These are phyloP conservation scores for Gryganskiella cystojenkinii DNA, from an alignment of 192 early-diverging fungal genomes.

Conservation along the genomic window DNA sequence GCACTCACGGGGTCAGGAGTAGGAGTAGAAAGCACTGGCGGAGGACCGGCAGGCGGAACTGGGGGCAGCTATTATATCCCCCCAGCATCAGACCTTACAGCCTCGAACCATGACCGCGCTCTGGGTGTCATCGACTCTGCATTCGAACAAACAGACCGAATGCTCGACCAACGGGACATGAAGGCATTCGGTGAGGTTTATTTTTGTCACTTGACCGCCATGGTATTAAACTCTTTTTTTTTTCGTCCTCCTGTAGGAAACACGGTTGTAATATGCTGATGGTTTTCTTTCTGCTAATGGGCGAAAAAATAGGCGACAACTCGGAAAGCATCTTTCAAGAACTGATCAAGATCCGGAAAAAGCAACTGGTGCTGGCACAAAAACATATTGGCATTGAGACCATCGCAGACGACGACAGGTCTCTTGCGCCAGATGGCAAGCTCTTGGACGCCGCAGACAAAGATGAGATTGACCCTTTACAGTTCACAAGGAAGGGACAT, in stretches of 20 bases:
- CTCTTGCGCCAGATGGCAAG: conserved; percentile 42
- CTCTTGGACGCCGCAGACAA: conserved; percentile 50
- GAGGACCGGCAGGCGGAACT: neutral
- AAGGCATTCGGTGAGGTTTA: conserved; percentile 45
- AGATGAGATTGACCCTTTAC: conserved; percentile 42
- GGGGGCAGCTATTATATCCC: conserved; percentile 35
- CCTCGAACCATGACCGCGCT: conserved; percentile 46
- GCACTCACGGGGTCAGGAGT: conserved; percentile 6
- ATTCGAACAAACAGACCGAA: conserved; percentile 35
- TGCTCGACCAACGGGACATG: conserved; percentile 45
- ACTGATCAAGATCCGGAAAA: conserved; percentile 43
- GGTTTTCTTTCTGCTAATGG: neutral
- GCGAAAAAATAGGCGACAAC: conserved; percentile 33
- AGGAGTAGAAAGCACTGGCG: too few species aligned
- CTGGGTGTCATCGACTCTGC: conserved; percentile 37
- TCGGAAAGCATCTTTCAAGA: conserved; percentile 52
- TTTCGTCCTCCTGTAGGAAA: too few species aligned
- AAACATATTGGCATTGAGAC: conserved; percentile 49
- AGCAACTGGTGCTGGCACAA: conserved; percentile 41
- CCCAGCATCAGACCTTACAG: conserved; percentile 41
- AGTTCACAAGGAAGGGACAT: conserved; percentile 43
- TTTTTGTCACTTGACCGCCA: neutral
- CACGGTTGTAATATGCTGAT: neutral
- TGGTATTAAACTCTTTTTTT: too few species aligned
- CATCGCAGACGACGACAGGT: conserved; percentile 42